Conservation (phyloP, 805 yeast genomes). For the Candida orba region DNA sequence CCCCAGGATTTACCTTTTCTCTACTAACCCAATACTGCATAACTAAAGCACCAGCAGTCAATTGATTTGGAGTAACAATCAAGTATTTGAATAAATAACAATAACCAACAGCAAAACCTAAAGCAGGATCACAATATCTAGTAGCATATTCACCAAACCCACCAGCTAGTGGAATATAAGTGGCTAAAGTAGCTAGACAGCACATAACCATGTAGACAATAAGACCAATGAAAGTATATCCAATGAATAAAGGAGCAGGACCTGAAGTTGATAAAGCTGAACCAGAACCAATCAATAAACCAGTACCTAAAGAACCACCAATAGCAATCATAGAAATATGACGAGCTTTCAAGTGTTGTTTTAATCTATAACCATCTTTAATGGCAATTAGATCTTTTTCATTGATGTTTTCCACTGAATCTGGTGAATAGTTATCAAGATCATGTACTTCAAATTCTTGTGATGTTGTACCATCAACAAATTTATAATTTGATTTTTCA, state of each 20-base stretch:
- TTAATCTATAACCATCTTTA: conserved; percentile 6
- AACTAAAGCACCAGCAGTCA: conserved; percentile 47
- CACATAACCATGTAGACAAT: conserved; percentile 61
- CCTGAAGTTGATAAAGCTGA: conserved; percentile 65
- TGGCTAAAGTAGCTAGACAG: conserved; percentile 59
- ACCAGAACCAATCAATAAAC: conserved; percentile 72
- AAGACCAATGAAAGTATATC: conserved; percentile 56
- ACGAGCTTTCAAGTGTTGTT: conserved; percentile 30
- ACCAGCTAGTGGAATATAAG: conserved; percentile 54
- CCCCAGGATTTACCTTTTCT: conserved; percentile 42
- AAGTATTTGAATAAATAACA: conserved; percentile 15
- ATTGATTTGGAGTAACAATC: conserved; percentile 28
- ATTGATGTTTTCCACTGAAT: not conserved
- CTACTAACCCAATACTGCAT: conserved; percentile 39
- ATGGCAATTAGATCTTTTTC: conserved; percentile 5
- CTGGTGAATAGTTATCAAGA: conserved; percentile 7
- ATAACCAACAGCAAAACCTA: conserved; percentile 21
- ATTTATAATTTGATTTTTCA: conserved; percentile 2
- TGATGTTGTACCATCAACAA: conserved; percentile 1
- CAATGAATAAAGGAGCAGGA: conserved; percentile 45
- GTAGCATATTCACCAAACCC: conserved; percentile 55
- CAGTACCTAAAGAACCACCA: conserved; percentile 82
- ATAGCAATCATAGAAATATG: conserved; percentile 71
- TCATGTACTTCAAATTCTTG: conserved; percentile 5
- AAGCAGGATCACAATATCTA: conserved; percentile 28